Evolutionary conservation across 2,329 filamentous ascomycete species (phyloP), one percentile per base, ranked within the genome.

Genomic region (Fulvia fulva): DNA sequence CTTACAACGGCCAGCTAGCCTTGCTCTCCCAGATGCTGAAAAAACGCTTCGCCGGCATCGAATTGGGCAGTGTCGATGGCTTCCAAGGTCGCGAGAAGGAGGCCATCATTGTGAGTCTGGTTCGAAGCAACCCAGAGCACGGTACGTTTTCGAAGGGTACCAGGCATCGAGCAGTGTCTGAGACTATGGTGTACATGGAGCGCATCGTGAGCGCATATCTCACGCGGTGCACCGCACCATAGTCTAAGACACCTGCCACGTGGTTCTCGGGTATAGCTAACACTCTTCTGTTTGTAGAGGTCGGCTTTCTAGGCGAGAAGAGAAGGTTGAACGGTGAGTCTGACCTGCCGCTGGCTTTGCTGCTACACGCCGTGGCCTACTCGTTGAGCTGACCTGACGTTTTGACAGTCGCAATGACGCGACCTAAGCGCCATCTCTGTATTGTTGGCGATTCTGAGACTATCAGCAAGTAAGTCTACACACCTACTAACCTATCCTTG

Each of bases 71-170:
- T 68, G 90, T 99, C 1, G 94, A 99, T 74, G 94, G 93, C 1
- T 99, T 99, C 72, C 94, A 99, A 74, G 94, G 94, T 32, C 85
- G 94, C 19, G 94, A 99, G 75, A 99, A 99, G 75, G 94, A 99
- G 74, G 94, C 90, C 2, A 87, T 99, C 16, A 83, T 99, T 41
- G 87, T 99, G 53, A 96, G 88, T 73, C 82, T 97, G n/a, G 94
- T 99, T 57, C 83, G 94, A 65, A 97, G 92, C 75, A 99, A 99
- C 71, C 65, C 85, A 5, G 84, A 91, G 51, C 85, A 87, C 52
- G n/a, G n/a, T n/a, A n/a, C n/a, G n/a, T n/a, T n/a, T n/a, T n/a
- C n/a, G n/a, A n/a, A n/a, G n/a, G n/a, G n/a, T n/a, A n/a, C n/a
- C n/a, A n/a, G n/a, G n/a, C n/a, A n/a, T n/a, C n/a, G n/a, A n/a